A percentile compares a stretch with the other conserved stretches of the same genome.
phyloP scores from a whole-genome alignment of 2,329 filamentous ascomycete genomes.

The Fusarium keratoplasticum region DNA sequence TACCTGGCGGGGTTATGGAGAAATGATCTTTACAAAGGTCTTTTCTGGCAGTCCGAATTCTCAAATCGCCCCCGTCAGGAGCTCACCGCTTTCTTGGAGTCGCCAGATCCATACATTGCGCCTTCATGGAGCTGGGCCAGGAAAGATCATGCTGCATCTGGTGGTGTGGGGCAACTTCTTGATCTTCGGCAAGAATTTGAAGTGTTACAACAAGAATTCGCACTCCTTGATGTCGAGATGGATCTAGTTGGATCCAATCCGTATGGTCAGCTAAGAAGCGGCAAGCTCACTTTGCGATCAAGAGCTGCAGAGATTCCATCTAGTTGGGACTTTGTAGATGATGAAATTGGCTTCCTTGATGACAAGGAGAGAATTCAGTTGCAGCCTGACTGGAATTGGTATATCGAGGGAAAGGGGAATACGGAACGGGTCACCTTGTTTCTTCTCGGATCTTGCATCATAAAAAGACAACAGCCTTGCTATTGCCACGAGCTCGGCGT shows the following conservation, averaged over 20 bases:
- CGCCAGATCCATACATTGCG: background rate
- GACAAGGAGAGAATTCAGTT: background rate
- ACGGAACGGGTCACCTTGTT: background rate
- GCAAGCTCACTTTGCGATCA: background rate
- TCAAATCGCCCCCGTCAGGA: background rate
- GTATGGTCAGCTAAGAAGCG: background rate
- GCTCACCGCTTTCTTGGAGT: background rate
- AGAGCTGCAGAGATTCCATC: background rate
- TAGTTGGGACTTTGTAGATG: background rate
- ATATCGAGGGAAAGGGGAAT: background rate
- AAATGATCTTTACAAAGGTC: background rate
- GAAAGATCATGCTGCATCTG: too few relatives aligned
- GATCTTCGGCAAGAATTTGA: background rate
- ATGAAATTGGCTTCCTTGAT: background rate
- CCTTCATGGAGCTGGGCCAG: background rate
- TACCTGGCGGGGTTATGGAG: constrained; percentile 13
- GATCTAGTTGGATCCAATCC: background rate
- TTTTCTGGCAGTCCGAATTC: background rate
- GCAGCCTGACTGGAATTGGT: background rate
- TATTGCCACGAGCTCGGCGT: background rate
- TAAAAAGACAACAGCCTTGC: background rate
- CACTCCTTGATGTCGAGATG: background rate
- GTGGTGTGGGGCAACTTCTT: rapidly evolving
- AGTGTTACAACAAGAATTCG: background rate
- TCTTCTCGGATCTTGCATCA: background rate